Evolutionary conservation across 2,329 filamentous ascomycete species (phyloP), one percentile per base, ranked within the genome.

Genomic region (Ceratocystis cubensis): DNA sequence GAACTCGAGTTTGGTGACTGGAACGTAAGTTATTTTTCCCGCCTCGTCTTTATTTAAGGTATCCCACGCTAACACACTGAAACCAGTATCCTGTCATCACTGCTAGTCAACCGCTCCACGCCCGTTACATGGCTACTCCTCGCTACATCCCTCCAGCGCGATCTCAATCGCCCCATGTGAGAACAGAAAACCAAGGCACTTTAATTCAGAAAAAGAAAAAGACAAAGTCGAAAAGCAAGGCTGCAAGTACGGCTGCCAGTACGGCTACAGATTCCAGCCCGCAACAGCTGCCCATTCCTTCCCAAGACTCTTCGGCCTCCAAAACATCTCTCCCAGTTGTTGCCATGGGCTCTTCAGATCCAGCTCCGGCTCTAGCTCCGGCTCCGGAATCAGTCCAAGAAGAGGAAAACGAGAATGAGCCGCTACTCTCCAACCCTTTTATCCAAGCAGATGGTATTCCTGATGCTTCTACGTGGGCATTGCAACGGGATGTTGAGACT

Each of bases 1-100:
- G 82, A 85, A 53, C 76, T 93, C 3, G 88, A 92, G 72, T 92
- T 86, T 74, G 89, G 89, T 1, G 93, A 97, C 73, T 97, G 92
- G 91, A 96, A 97, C 75, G 90, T 93, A 78, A 80, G 89, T 84
- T 15, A 30, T 48, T n/a, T 20, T 48, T 13, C 13, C 44, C 13
- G 6, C 7, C 44, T 46, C 46, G 30, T 28, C 22, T 48, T 17
- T 33, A 13, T 10, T 15, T 2, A 22, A 10, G 5, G 10, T 41
- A 50, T 48, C 5, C 15, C 20, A 13, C 25, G 33, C 61, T 66
- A 67, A 48, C 28, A 63, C 67, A 13, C 44, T 62, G 22, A 5
- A 25, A 30, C 20, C 63, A 94, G 89, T 97, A 97, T 75, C 93
- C 92, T 28, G 93, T 97, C 33, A 92, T 97, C 70, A 93, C 92